Percentiles rank a stretch among this genome's conserved stretches.
phyloP scores from a whole-genome alignment of 306 rosid genomes.

The Delonix regia region DNA sequence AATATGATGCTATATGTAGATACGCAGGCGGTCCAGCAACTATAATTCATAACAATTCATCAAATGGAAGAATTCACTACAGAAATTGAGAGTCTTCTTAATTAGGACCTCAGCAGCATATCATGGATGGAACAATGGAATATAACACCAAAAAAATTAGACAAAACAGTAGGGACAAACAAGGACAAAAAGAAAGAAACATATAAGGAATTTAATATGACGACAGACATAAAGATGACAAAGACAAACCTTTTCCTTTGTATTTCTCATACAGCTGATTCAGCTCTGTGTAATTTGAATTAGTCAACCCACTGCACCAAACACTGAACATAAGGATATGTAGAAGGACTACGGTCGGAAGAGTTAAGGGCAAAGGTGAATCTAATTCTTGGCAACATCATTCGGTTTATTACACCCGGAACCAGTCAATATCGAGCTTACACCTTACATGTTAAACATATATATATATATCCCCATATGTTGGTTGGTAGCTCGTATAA shows the following conservation, averaged over 20 bases:
- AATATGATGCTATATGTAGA: neutral
- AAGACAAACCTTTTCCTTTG: slow-evolving; percentile 59
- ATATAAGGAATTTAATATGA: neutral
- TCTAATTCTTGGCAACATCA: neutral
- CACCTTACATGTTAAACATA: neutral
- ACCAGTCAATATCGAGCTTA: neutral
- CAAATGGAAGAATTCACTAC: neutral
- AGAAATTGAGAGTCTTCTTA: neutral
- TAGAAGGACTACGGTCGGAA: neutral
- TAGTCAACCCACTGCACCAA: slow-evolving; percentile 73
- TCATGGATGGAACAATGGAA: neutral
- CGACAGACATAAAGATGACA: neutral
- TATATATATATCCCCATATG: neutral
- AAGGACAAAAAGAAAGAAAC: neutral
- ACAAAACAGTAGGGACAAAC: neutral
- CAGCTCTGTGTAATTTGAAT: slow-evolving; percentile 84
- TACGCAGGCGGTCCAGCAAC: neutral
- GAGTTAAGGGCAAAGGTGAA: neutral
- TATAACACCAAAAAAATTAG: neutral
- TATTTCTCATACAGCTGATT: slow-evolving; percentile 68
- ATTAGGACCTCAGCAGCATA: neutral
- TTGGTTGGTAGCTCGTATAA: too few relatives aligned
- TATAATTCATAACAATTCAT: neutral
- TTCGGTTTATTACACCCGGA: neutral
- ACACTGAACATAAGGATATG: slow-evolving; percentile 21